Conservation (phyloP, 179 eudicot genomes). For the Spinacia oleracea region DNA sequence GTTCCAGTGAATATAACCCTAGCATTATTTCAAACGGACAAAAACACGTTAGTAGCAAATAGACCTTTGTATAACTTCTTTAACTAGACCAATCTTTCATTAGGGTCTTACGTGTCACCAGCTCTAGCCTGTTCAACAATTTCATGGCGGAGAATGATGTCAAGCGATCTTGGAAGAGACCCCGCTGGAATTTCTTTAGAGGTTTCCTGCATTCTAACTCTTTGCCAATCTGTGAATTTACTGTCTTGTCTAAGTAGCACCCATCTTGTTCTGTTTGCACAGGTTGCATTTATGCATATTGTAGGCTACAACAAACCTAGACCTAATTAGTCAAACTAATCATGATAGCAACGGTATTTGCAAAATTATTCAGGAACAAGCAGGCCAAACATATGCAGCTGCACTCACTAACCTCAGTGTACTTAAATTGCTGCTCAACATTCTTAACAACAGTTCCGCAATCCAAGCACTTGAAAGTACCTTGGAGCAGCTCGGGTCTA, state of each 20-base stretch:
- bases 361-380: background rate
- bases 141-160: constrained; percentile 90
- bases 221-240: constrained; percentile 97
- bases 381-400: background rate
- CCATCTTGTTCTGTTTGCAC: constrained; percentile 72
- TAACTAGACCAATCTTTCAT: background rate
- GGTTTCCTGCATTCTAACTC: constrained; percentile 95
- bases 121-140: constrained; percentile 99
- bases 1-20: constrained; percentile 94
- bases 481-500: constrained; percentile 90
- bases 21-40: constrained; percentile 16
- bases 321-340: constrained; percentile 7
- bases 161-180: constrained; percentile 89
- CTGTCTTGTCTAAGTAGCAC: constrained; percentile 86
- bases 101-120: constrained; percentile 81
- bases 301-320: constrained; percentile 59
- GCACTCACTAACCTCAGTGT: constrained; percentile 67
- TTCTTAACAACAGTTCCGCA: constrained; percentile 73
- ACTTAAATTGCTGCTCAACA: constrained; percentile 95
- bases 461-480: constrained; percentile 88
- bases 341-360: background rate
- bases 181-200: constrained; percentile 98
- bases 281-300: constrained; percentile 79
- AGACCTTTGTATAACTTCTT: background rate
- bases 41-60: constrained; percentile 4